phyloP scores from a whole-genome alignment of 2,329 filamentous ascomycete genomes.

The Fusarium sarcochroum region DNA sequence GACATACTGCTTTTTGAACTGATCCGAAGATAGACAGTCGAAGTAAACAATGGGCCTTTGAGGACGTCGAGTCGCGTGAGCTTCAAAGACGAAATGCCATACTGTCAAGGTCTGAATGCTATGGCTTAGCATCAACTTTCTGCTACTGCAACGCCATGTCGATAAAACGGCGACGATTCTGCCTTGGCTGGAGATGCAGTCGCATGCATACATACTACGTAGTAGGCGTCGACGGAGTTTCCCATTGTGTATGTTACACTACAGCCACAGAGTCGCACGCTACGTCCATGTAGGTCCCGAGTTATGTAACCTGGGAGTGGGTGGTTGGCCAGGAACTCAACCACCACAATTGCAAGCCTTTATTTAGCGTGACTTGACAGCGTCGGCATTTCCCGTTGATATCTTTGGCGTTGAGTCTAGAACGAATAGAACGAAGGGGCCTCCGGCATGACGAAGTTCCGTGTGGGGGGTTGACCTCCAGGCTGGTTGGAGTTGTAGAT shows the following conservation, averaged over 20 bases:
- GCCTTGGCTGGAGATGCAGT: constrained; percentile 33
- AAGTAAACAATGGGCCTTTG: no score
- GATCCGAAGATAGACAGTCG: no score
- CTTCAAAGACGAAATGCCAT: neutral
- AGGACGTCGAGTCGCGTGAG: neutral
- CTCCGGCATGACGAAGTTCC: constrained; percentile 25
- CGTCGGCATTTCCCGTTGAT: constrained; percentile 32
- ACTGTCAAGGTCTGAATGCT: neutral
- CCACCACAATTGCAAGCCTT: constrained; percentile 29
- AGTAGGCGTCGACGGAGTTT: constrained; percentile 28
- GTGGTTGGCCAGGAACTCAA: constrained; percentile 33
- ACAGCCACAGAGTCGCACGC: constrained; percentile 16
- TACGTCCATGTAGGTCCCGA: constrained; percentile 2
- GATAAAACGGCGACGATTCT: constrained; percentile 12
- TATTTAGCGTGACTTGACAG: constrained; percentile 19
- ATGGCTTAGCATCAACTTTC: constrained; percentile 8
- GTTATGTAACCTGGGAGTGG: constrained; percentile 14
- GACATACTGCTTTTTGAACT: no score
- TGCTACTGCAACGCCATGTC: neutral
- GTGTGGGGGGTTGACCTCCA: constrained; percentile 22
- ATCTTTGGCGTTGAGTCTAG: constrained; percentile 20
- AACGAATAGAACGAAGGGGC: constrained; percentile 15
- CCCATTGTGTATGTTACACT: constrained; percentile 16
- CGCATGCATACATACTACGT: constrained; percentile 29
- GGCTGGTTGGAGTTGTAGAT: constrained; percentile 1